Percentiles rank a stretch among this genome's conserved stretches.
phyloP scores from a whole-genome alignment of 1,284 basidiomycete genomes.

The Quambalaria eucalypti region DNA sequence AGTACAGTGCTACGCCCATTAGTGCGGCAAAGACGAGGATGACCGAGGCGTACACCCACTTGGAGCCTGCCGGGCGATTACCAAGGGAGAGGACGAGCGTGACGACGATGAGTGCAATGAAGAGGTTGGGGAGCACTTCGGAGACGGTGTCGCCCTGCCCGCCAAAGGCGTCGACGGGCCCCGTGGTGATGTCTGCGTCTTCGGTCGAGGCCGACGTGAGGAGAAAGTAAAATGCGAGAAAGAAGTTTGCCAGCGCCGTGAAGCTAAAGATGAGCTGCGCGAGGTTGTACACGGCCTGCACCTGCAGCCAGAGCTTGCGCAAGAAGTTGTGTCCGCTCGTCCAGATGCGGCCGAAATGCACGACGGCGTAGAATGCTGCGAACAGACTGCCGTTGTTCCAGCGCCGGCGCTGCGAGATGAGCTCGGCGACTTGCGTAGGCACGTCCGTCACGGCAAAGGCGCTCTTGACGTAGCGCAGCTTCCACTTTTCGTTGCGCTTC shows the following conservation, averaged over 20 bases:
- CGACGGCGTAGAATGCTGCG: slow-evolving; percentile 76
- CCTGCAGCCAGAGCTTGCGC: slow-evolving; percentile 85
- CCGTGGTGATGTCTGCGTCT: slow-evolving; percentile 58
- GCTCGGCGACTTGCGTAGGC: slow-evolving; percentile 66
- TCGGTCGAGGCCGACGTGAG: slow-evolving; percentile 65
- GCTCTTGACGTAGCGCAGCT: slow-evolving; percentile 84
- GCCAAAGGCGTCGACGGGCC: too few relatives aligned
- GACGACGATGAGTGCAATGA: slow-evolving; percentile 73
- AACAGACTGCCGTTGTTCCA: slow-evolving; percentile 98
- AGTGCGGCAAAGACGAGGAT: slow-evolving; percentile 56
- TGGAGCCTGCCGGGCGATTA: slow-evolving; percentile 86
- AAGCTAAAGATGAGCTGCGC: slow-evolving; percentile 85
- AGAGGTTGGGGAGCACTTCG: slow-evolving; percentile 71
- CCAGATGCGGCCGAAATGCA: slow-evolving; percentile 88
- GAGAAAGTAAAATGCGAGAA: slow-evolving; percentile 90
- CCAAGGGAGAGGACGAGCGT: slow-evolving; percentile 86
- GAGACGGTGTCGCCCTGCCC: too few relatives aligned
- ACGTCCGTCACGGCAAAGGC: slow-evolving; percentile 92
- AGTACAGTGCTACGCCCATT: slow-evolving; percentile 36
- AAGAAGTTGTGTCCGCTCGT: slow-evolving; percentile 70
- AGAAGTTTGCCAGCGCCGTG: slow-evolving; percentile 84
- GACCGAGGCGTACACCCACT: slow-evolving; percentile 68
- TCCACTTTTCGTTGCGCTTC: slow-evolving; percentile 75
- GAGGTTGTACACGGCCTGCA: slow-evolving; percentile 84
- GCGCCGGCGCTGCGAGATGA: slow-evolving; percentile 82